Evolutionary conservation across 1,284 basidiomycete species (phyloP), one percentile per base, ranked within the genome.

Genomic region (Puccinia hordei): DNA sequence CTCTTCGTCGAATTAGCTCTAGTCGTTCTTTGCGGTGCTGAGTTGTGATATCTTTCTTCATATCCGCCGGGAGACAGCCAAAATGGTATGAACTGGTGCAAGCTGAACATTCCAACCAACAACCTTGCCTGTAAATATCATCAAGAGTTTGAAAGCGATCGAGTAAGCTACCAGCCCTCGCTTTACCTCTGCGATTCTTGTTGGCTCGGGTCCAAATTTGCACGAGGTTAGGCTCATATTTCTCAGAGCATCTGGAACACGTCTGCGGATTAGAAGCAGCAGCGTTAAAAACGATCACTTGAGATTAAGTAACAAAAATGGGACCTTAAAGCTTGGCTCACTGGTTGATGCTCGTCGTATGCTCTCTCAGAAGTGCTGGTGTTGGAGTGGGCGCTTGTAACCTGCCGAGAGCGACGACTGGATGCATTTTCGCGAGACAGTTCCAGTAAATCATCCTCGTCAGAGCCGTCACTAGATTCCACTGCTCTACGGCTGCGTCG

Each of bases 31-130:
- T 49, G 30, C 63, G 66, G 35, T 81, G 79, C 69, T 81, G 71
- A 8, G 46, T 27, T 22, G 61, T 30, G 33, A 81, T 81, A 55
- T 65, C 71, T 44, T 57, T 81, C 53, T 73, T 81, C 49, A 81
- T 73, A n/a, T 81, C 79, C 1, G 73, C 49, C 24, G 79, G 72
- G 30, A 74, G 35, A 81, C 79, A 81, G 19, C 79, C 79, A 46
- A 73, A 81, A 73, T 81, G 79, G 55, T 73, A 81, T 55, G 71
- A 61, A 41, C 22, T 68, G n/a, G 79, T 57, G 41, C 79, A 81
- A 59, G n/a, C 27, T 46, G 61, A 61, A 41, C 79, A 81, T 30
- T 81, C 79, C 17, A 81, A 61, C 79, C 79, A 81, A 68, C 71
- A 73, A 17, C 79, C 79, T 66, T 74, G 79, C 35, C 33, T 51